Evolutionary conservation across 2,329 filamentous ascomycete species (phyloP), one percentile per base, ranked within the genome.

Genomic region (Phaeosphaeriaceae sp.): DNA sequence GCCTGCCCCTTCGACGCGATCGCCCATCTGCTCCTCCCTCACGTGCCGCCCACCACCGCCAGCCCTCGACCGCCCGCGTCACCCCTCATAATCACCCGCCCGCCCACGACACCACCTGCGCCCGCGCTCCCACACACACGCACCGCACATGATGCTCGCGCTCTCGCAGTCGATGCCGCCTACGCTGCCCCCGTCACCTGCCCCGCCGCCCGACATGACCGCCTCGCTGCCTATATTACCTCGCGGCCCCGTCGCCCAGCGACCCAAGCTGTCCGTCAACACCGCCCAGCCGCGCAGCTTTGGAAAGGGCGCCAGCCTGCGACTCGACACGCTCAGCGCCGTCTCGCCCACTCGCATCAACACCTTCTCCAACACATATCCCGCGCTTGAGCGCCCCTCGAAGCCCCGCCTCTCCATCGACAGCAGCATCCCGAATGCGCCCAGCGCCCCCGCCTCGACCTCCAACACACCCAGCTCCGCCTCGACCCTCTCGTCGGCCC

Each of bases 251-350:
- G 75, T 54, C 24, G 21, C 45, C 10, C 77, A 76, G 63, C 78
- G 85, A 58, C 87, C 87, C 1, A 88, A 87, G 74, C 80, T 89
- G 51, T 86, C 85, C 41, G 80, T 89, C 52, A 85, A 89, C 76
- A 89, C 87, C 13, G 76, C 82, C 13, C 78, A 81, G 51, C 66
- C 76, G 11, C 72, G 77, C 56, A 81, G 82, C 21, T 86, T 85
- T 70, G 84, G 84, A 56, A 85, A 82, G 60, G 81, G 80, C 40
- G 81, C 82, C 22, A 83, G 82, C 54, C 74, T 87, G 47, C 81
- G 84, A 15, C 78, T 86, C 48, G 80, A 84, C 46, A 83, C 83
- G 2, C 76, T 85, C 21, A 83, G 83, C 50, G 79, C 84, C n/a
- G 81, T 83, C 27, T 88, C 87, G 7, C 87, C 87, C 11, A 89